Conservation (phyloP, 129 eudicot species). For the Artemisia annua region DNA sequence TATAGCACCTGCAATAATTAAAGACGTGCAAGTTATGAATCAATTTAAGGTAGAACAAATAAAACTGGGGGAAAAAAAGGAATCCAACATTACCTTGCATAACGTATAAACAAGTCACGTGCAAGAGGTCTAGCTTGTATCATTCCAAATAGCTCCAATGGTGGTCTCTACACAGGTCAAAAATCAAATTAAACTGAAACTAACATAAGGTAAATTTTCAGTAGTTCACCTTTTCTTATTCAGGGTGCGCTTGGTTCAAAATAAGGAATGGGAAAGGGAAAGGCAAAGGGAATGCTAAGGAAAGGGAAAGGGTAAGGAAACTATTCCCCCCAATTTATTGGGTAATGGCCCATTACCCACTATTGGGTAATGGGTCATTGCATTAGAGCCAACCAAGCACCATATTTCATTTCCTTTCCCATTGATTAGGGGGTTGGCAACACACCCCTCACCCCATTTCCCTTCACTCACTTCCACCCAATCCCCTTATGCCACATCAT, state of each 20-base stretch:
- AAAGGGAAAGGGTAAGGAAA: too few relatives aligned
- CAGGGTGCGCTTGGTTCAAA: background rate
- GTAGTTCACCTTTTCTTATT: background rate
- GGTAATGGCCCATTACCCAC: too few relatives aligned
- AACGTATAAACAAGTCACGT: conserved; percentile 74
- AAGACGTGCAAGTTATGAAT: background rate
- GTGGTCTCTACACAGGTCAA: conserved; percentile 62
- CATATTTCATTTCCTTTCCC: too few relatives aligned
- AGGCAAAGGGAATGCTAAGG: too few relatives aligned
- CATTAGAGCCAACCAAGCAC: too few relatives aligned
- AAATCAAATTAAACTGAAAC: conserved; percentile 6
- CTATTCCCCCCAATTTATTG: too few relatives aligned
- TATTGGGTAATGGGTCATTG: too few relatives aligned
- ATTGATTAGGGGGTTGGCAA: too few relatives aligned
- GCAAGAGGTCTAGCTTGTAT: conserved; percentile 92
- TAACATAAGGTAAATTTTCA: conserved; percentile 14
- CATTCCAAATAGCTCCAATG: conserved; percentile 74
- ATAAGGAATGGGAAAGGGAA: too few relatives aligned
- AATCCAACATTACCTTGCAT: conserved; percentile 58
- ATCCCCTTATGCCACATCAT: too few relatives aligned
- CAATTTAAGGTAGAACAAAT: conserved; percentile 5
- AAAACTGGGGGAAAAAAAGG: background rate
- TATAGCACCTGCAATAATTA: conserved; percentile 61
- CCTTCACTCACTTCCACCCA: too few relatives aligned
- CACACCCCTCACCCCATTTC: too few relatives aligned